Evolutionary conservation across 805 yeast species (phyloP).

Genomic region (Saccharomyces kudriavzevii): DNA sequence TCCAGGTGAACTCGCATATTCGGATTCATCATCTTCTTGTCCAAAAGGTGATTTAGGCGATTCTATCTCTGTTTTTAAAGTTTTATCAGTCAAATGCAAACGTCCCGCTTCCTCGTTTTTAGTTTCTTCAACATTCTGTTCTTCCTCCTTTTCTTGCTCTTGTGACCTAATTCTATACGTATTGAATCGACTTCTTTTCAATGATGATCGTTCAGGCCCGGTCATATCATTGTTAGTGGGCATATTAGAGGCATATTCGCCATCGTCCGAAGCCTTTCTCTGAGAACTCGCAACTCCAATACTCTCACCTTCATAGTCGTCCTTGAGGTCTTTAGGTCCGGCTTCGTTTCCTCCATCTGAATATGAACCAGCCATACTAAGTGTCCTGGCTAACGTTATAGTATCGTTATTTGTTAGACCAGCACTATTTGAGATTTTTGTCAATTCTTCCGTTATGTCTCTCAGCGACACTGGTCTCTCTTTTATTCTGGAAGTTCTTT

Average conservation of each 20-base stretch:
- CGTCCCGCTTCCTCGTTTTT: neutral
- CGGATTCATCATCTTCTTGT: neutral
- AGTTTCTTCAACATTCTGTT: neutral
- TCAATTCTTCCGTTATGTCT: conserved; percentile 65
- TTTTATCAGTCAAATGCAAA: neutral
- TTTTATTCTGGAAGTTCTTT: neutral
- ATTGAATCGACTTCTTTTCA: conserved; percentile 41
- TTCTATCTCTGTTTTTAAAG: neutral
- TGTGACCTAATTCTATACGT: conserved; percentile 36
- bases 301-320: neutral
- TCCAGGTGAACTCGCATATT: neutral
- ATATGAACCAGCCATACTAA: conserved; percentile 60
- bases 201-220: conserved; percentile 25
- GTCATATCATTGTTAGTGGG: conserved; percentile 15
- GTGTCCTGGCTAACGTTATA: conserved; percentile 67
- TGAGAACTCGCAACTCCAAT: neutral
- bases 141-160: conserved; percentile 5
- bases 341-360: conserved; percentile 6
- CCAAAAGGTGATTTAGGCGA: neutral
- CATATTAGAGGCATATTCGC: conserved; percentile 27
- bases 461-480: conserved; percentile 45
- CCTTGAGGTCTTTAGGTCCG: neutral
- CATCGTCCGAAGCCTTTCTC: conserved; percentile 4
- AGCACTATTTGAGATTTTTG: conserved; percentile 61
- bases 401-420: conserved; percentile 75